phyloP scores from a whole-genome alignment of 2,329 filamentous ascomycete genomes.

The Intubia oerlemansii region DNA sequence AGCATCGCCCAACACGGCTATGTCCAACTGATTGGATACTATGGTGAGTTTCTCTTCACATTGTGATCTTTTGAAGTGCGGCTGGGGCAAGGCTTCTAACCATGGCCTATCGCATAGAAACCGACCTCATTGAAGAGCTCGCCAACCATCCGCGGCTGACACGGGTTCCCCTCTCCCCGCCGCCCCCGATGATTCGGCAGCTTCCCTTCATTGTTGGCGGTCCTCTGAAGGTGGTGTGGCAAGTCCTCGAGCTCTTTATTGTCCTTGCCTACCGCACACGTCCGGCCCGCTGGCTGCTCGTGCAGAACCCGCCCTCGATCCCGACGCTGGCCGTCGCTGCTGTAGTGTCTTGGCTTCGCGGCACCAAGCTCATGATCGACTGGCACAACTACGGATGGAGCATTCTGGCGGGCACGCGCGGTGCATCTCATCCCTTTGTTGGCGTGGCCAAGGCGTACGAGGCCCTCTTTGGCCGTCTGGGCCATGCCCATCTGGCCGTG shows the following conservation, averaged over 20 bases:
- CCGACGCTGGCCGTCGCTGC: slow-evolving; percentile 65
- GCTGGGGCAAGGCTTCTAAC: no score
- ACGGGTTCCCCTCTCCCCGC: slow-evolving; percentile 46
- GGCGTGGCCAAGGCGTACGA: slow-evolving; percentile 61
- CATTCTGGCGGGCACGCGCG: slow-evolving; percentile 48
- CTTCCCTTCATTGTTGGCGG: slow-evolving; percentile 59
- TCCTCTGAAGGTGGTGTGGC: slow-evolving; percentile 71
- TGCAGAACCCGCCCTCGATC: slow-evolving; percentile 80
- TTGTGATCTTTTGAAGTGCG: no score
- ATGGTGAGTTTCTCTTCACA: no score
- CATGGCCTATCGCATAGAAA: slow-evolving; percentile 22
- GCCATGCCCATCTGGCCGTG: slow-evolving; percentile 64
- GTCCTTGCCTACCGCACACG: slow-evolving; percentile 53
- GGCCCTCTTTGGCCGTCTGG: slow-evolving; percentile 42
- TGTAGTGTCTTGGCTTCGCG: slow-evolving; percentile 51
- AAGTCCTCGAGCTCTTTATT: slow-evolving; percentile 48
- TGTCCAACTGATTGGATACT: slow-evolving; percentile 76
- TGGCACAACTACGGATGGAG: slow-evolving; percentile 99
- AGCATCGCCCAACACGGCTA: slow-evolving; percentile 68
- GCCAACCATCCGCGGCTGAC: slow-evolving; percentile 44
- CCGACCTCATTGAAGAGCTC: slow-evolving; percentile 60
- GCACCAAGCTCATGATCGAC: slow-evolving; percentile 71
- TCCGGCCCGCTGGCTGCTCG: slow-evolving; percentile 63
- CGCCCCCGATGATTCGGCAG: slow-evolving; percentile 44
- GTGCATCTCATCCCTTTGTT: slow-evolving; percentile 50